Percentiles rank a stretch among this genome's conserved stretches.
Conservation (phyloP, 768 basidiomycete species). For the Boletales sp. region DNA sequence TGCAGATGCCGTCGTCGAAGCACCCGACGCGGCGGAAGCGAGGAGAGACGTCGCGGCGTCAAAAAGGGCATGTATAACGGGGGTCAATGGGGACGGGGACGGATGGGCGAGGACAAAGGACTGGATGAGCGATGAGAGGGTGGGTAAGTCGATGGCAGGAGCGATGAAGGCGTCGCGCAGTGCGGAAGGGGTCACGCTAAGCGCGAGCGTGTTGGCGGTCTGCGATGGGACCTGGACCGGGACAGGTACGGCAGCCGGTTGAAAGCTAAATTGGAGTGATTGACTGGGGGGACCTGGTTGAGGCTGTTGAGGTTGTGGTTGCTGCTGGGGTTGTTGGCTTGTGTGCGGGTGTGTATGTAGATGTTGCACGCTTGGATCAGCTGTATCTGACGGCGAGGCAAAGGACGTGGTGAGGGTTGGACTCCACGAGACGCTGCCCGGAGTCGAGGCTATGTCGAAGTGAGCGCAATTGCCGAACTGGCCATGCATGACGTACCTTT, state of each 20-base stretch:
- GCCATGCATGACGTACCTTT: conserved; percentile 36
- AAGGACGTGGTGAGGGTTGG: conserved; percentile 39
- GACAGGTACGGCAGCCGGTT: conserved; percentile 41
- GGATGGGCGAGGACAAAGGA: conserved; percentile 46
- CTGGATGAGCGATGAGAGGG: conserved; percentile 53
- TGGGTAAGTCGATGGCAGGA: conserved; percentile 43
- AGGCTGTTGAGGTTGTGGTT: conserved; percentile 12
- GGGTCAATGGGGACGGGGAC: conserved; percentile 46
- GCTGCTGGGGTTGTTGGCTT: conserved; percentile 2
- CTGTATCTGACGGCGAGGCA: conserved; percentile 18
- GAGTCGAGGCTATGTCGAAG: conserved; percentile 8
- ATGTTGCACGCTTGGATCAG: conserved; percentile 31
- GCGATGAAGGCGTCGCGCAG: conserved; percentile 31
- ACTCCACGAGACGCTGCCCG: conserved; percentile 36
- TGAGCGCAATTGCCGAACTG: background rate
- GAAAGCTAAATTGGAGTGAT: conserved; percentile 45
- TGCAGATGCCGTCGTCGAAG: conserved; percentile 33
- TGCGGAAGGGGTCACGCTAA: conserved; percentile 27
- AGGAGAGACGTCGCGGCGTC: conserved; percentile 40
- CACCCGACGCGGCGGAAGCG: background rate
- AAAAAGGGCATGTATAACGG: conserved; percentile 52
- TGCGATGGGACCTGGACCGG: conserved; percentile 21
- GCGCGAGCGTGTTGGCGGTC: conserved; percentile 12
- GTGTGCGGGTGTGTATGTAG: background rate
- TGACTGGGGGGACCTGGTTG: conserved; percentile 29